These are phyloP conservation scores for Brassica cretica DNA, from an alignment of 345 rosid genomes.

Conservation along the genomic window DNA sequence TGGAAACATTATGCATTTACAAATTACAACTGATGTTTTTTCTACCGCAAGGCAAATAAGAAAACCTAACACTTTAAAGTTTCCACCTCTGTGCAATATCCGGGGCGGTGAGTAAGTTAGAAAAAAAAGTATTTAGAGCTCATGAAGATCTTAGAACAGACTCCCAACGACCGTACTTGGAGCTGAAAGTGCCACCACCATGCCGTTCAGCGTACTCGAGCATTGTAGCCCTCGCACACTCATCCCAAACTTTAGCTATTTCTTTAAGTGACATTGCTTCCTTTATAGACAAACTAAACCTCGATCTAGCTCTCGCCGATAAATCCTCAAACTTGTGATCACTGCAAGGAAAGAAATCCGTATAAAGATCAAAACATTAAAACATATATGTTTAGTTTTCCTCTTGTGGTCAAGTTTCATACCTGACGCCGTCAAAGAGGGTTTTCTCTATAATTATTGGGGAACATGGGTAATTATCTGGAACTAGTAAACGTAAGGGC, in stretches of 20 bases:
- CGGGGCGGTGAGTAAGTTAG: background rate
- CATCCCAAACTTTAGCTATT: slow-evolving; percentile 68
- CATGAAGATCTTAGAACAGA: slow-evolving; percentile 36
- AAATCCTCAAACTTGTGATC: slow-evolving; percentile 55
- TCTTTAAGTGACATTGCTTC: slow-evolving; percentile 57
- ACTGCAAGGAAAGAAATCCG: slow-evolving; percentile 34
- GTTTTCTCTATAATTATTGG: slow-evolving; percentile 59
- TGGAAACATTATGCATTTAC: background rate
- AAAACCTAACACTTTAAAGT: slow-evolving; percentile 8
- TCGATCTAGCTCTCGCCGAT: slow-evolving; percentile 52
- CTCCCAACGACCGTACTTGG: slow-evolving; percentile 75
- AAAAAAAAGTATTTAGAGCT: background rate
- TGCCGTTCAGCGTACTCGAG: slow-evolving; percentile 50
- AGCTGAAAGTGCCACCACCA: slow-evolving; percentile 78
- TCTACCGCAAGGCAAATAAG: background rate
- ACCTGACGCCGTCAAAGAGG: slow-evolving; percentile 57
- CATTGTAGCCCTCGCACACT: slow-evolving; percentile 54
- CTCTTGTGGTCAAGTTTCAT: slow-evolving; percentile 12
- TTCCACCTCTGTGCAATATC: background rate
- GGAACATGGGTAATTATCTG: slow-evolving; percentile 64
- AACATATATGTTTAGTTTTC: slow-evolving; percentile 9
- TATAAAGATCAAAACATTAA: slow-evolving; percentile 30
- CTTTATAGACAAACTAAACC: slow-evolving; percentile 51
- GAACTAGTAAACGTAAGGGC: slow-evolving; percentile 70
- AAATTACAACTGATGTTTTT: background rate